A percentile compares a stretch with the other conserved stretches of the same genome.
phyloP scores from a whole-genome alignment of 768 basidiomycete genomes.

The Xerocomus potaroensis region DNA sequence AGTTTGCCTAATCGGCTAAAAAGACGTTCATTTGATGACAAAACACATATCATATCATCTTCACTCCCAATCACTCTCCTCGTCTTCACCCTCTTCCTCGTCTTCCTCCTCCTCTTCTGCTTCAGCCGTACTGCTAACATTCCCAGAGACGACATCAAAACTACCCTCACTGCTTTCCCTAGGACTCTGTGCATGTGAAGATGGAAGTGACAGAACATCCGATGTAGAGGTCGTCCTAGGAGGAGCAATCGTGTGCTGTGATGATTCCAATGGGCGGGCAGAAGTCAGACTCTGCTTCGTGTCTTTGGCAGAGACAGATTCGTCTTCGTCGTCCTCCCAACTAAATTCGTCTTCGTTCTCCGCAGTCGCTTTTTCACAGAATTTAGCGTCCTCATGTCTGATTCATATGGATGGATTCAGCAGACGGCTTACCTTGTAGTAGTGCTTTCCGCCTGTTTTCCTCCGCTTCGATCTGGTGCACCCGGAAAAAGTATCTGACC shows the following conservation, averaged over 20 bases:
- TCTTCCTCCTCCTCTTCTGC: constrained; percentile 32
- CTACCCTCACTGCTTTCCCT: constrained; percentile 62
- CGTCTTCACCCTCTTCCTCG: constrained; percentile 29
- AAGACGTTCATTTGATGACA: background rate
- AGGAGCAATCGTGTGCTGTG: constrained; percentile 25
- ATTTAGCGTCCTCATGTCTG: constrained; percentile 3
- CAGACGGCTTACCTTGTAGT: constrained; percentile 51
- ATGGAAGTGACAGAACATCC: constrained; percentile 25
- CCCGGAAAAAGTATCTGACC: constrained; percentile 87
- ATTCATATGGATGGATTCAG: background rate
- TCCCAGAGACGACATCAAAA: constrained; percentile 61
- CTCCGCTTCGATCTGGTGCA: constrained; percentile 74
- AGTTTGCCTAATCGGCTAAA: constrained; percentile 12
- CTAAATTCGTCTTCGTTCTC: constrained; percentile 85
- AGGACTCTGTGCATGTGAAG: constrained; percentile 38
- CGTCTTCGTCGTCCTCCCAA: constrained; percentile 94
- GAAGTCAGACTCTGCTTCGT: constrained; percentile 3
- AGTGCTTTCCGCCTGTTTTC: constrained; percentile 76
- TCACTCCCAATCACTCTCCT: constrained; percentile 60
- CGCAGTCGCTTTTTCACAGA: constrained; percentile 40
- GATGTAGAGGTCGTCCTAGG: constrained; percentile 14
- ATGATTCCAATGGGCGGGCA: constrained; percentile 14
- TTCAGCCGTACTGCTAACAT: constrained; percentile 39
- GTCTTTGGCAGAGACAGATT: constrained; percentile 28
- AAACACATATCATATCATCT: constrained; percentile 20